Conservation (phyloP, 2,329 filamentous ascomycete species). For the Blumeriella jaapii region DNA sequence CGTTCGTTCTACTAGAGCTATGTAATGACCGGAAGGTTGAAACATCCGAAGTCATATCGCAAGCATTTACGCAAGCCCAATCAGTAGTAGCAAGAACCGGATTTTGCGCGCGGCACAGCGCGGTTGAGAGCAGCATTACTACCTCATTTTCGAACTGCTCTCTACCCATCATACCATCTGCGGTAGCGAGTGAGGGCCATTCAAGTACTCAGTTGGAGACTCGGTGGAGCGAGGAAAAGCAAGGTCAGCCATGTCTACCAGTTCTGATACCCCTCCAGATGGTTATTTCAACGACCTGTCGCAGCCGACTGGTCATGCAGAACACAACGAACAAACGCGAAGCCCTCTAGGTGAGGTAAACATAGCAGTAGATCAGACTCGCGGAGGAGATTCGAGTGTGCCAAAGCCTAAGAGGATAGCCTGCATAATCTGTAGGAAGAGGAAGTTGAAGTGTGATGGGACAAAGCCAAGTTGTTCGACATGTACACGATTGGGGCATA, state of each 20-base stretch:
- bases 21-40: no score
- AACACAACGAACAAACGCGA: slow-evolving; percentile 24
- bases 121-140: not conserved
- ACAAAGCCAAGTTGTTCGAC: slow-evolving; percentile 54
- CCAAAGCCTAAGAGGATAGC: slow-evolving; percentile 87
- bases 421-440: slow-evolving; percentile 85
- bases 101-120: slow-evolving; percentile 4
- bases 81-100: not conserved
- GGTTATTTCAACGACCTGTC: slow-evolving; percentile 47
- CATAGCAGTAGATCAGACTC: slow-evolving; percentile 29
- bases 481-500: slow-evolving; percentile 52
- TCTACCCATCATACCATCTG: not conserved
- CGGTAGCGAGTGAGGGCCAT: no score
- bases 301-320: slow-evolving; percentile 26
- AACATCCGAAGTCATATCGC: not conserved
- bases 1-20: no score
- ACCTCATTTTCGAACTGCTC: not conserved
- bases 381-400: slow-evolving; percentile 43
- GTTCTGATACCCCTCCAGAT: slow-evolving; percentile 28
- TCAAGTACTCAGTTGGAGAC: no score
- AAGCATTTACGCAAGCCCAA: not conserved
- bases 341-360: slow-evolving; percentile 26
- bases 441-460: slow-evolving; percentile 70
- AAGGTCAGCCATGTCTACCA: slow-evolving; percentile 22
- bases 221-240: not conserved